These are phyloP conservation scores for Fomitopsis serialis DNA, from an alignment of 768 basidiomycete species.

Conservation along the genomic window DNA sequence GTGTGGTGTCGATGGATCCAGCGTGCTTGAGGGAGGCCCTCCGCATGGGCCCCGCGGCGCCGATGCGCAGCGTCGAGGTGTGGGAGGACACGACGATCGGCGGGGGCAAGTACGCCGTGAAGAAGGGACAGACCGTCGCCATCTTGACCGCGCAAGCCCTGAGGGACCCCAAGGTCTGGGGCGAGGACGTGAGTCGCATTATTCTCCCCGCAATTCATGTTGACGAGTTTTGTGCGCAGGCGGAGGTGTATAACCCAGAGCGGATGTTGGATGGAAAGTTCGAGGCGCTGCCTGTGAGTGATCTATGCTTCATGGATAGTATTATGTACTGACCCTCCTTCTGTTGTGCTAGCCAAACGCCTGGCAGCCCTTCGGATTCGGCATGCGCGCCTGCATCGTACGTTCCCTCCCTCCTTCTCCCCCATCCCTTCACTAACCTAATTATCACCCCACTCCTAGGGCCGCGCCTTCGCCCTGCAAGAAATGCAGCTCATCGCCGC, in stretches of 20 bases:
- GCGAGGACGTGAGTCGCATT: conserved; percentile 37
- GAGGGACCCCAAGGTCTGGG: conserved; percentile 41
- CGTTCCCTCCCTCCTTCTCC: neutral
- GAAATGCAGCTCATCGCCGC: conserved; percentile 39
- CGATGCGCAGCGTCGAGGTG: conserved; percentile 28
- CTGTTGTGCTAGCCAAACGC: conserved; percentile 32
- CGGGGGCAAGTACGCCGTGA: conserved; percentile 36
- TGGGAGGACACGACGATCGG: conserved; percentile 33
- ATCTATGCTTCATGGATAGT: neutral
- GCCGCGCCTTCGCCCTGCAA: conserved; percentile 44
- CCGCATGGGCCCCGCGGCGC: conserved; percentile 34
- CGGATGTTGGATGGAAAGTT: conserved; percentile 46
- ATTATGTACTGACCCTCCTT: neutral
- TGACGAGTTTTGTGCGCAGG: conserved; percentile 6
- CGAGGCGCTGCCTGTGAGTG: conserved; percentile 37
- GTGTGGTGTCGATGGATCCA: conserved; percentile 7
- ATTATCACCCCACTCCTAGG: conserved; percentile 10
- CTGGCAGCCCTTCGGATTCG: conserved; percentile 36
- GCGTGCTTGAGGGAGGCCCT: conserved; percentile 33
- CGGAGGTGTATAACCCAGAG: conserved; percentile 40
- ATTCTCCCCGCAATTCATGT: neutral
- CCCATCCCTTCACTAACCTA: neutral
- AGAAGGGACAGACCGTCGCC: conserved; percentile 23
- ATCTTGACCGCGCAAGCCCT: conserved; percentile 29
- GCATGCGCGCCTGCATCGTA: conserved; percentile 21